Conservation (phyloP, 148 eudicot species). For the Fallopia convolvulus region DNA sequence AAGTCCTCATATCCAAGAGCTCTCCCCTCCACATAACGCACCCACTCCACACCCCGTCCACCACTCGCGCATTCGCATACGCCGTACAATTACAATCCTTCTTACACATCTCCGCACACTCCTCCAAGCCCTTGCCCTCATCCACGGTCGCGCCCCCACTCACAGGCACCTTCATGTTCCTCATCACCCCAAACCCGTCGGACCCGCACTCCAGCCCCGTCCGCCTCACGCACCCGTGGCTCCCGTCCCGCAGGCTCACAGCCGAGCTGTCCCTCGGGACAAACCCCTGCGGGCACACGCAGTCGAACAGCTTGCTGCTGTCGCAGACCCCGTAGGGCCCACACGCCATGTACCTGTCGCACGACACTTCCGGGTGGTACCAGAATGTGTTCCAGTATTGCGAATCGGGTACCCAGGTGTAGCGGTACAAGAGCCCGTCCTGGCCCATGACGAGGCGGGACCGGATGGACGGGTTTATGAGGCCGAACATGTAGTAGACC, state of each 20-base stretch:
- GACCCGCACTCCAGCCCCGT: slow-evolving; percentile 26
- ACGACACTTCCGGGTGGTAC: slow-evolving; percentile 56
- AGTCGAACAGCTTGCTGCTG: slow-evolving; percentile 25
- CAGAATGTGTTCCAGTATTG: slow-evolving; percentile 42
- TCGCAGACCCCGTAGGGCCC: slow-evolving; percentile 49
- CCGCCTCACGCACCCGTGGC: slow-evolving; percentile 40
- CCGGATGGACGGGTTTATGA: slow-evolving; percentile 15
- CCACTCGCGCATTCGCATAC: slow-evolving; percentile 26
- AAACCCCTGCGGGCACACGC: slow-evolving; percentile 51
- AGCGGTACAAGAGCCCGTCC: slow-evolving; percentile 6
- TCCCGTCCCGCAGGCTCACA: slow-evolving; percentile 49
- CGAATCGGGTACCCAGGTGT: slow-evolving; percentile 33
- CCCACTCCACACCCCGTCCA: slow-evolving; percentile 25
- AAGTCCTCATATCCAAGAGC: slow-evolving; percentile 37
- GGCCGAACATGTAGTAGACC: slow-evolving; percentile 16
- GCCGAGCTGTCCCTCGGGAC: slow-evolving; percentile 28
- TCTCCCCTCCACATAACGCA: slow-evolving; percentile 42
- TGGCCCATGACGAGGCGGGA: slow-evolving; percentile 24
- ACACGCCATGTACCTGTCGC: slow-evolving; percentile 47
- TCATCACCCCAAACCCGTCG: slow-evolving; percentile 45
- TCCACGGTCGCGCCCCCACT: slow-evolving; percentile 24
- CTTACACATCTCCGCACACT: slow-evolving; percentile 38
- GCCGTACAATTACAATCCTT: slow-evolving; percentile 54
- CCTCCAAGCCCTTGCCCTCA: slow-evolving; percentile 23
- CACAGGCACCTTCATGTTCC: slow-evolving; percentile 53